Base-by-base conservation (phyloP, 139 green algal species). In the Chlamydomonas asymmetrica region DNA sequence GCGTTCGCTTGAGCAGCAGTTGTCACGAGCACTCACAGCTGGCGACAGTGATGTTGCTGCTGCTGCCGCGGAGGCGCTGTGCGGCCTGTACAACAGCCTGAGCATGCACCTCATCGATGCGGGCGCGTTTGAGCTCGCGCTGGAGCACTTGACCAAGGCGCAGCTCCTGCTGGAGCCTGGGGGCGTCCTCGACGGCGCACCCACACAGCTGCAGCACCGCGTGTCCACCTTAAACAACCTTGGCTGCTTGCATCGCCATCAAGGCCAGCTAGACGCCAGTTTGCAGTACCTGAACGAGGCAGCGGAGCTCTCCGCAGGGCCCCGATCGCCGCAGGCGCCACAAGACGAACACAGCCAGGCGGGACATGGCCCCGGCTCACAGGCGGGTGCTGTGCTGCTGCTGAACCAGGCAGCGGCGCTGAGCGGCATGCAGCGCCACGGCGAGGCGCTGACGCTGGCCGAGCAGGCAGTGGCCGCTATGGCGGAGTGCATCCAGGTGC, bases 191-290 rank as follows among this genome's bases (percentile, higher is more conserved):
- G 64, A 68, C 27, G 66, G 45, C 0, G n/a, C n/a, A n/a, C n/a
- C n/a, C n/a, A n/a, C n/a, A n/a, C n/a, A n/a, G n/a, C n/a, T n/a
- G n/a, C n/a, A n/a, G n/a, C n/a, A n/a, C n/a, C n/a, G n/a, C n/a
- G n/a, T n/a, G n/a, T n/a, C n/a, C 0, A 75, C 68, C 22, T 49
- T 48, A 50, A 85, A 85, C 62, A 79, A 80, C 66, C 62, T 79
- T 34, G 79, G 57, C 61, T 79, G 67, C 67, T 79, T 72, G 62
- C 61, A 81, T 52, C 60, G 67, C 2, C 64, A 64, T 7, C 35
- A 62, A 31, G 31, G 37, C 29, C 70, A 85, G 62, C 25, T 29
- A 1, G 27, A 61, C 0, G 48, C 52, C 6, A 67, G 61, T 20
- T 39, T 85, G 43, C 31, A 63, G 20, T 62, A 75, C 69, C 62